Base-by-base conservation (phyloP, 129 eudicot genomes). In the Logfia minima region DNA sequence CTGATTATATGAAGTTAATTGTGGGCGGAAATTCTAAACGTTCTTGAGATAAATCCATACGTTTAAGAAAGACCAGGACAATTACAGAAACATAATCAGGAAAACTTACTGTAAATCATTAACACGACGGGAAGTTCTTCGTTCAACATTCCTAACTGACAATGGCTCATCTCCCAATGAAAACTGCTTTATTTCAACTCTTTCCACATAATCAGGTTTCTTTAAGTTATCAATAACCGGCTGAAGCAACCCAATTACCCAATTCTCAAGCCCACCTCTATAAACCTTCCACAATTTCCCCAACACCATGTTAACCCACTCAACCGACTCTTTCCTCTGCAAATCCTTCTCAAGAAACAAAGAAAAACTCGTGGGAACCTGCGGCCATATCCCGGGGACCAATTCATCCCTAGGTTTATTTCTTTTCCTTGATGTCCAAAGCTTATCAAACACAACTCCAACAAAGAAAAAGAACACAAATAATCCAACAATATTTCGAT, bases 271-370 rank as follows among this genome's bases (percentile, higher is more conserved):
- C 72, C 96, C 98, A 53, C 86, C 85, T 79, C 97, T 86, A 67
- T 94, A 94, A 68, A 94, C 98, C 88, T 91, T 91, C 98, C 98
- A 94, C 63, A 94, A 75, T 83, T 94, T 94, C 85, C 89, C 98
- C 83, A 94, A 79, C 75, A 94, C 98, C 98, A 94, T 94, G 59
- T 94, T 94, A 67, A 94, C 98, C 98, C 98, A 94, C 75, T 94
- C 98, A n/a, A 94, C 98, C 7, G 98, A 91, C 75, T 91, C 98
- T 84, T 94, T 94, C 77, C 98, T 81, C 90, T 91, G 93, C 90
- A 94, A 89, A 82, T 91, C 98, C 83, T 89, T 91, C 85, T 94
- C 96, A 14, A 94, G 88, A 77, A 94, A 87, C 87, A 82, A 75
- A 0, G 98, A 89, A 68, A 91, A 82, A 55, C 87, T 88, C 3